These are phyloP conservation scores for Penicillium sp. DNA, from an alignment of 2,329 filamentous ascomycete species.

Conservation along the genomic window DNA sequence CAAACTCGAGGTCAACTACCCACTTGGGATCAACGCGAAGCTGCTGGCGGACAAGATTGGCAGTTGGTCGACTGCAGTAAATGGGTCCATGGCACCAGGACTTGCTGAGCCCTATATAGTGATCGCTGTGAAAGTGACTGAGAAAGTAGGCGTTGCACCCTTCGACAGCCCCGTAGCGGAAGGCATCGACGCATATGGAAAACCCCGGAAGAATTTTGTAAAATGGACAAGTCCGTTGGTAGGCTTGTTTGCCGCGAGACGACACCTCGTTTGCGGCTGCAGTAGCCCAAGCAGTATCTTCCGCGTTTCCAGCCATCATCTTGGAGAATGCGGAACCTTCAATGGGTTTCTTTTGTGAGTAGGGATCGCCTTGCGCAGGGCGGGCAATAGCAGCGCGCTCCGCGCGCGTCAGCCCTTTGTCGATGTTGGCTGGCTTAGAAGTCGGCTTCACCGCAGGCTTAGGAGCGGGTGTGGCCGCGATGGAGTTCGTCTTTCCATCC, in stretches of 20 bases:
- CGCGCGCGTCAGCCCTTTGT: slow-evolving; percentile 54
- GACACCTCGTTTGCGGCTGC: slow-evolving; percentile 78
- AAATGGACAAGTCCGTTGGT: slow-evolving; percentile 89
- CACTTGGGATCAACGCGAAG: slow-evolving; percentile 82
- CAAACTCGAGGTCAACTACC: slow-evolving; percentile 82
- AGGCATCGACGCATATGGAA: slow-evolving; percentile 91
- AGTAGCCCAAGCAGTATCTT: slow-evolving; percentile 84
- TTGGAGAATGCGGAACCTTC: slow-evolving; percentile 78
- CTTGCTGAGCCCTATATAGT: slow-evolving; percentile 87
- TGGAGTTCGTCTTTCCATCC: slow-evolving; percentile 73
- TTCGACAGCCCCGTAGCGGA: slow-evolving; percentile 89
- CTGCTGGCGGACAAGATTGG: slow-evolving; percentile 82
- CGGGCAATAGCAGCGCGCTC: slow-evolving; percentile 68
- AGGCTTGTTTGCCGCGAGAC: slow-evolving; percentile 79
- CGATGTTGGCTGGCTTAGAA: slow-evolving; percentile 15
- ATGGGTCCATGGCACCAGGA: slow-evolving; percentile 93
- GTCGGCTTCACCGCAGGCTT: slow-evolving; percentile 4
- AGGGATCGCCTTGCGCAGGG: slow-evolving; percentile 79
- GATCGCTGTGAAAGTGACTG: slow-evolving; percentile 97
- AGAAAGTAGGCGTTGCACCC: slow-evolving; percentile 94
- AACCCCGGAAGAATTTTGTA: slow-evolving; percentile 97
- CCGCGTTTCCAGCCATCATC: slow-evolving; percentile 88
- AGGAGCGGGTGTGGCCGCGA: slow-evolving; percentile 24
- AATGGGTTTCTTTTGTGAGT: slow-evolving; percentile 51
- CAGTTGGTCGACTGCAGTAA: slow-evolving; percentile 92